Base-by-base conservation (phyloP, 2,329 filamentous ascomycete species). In the Chaetomium sp. region DNA sequence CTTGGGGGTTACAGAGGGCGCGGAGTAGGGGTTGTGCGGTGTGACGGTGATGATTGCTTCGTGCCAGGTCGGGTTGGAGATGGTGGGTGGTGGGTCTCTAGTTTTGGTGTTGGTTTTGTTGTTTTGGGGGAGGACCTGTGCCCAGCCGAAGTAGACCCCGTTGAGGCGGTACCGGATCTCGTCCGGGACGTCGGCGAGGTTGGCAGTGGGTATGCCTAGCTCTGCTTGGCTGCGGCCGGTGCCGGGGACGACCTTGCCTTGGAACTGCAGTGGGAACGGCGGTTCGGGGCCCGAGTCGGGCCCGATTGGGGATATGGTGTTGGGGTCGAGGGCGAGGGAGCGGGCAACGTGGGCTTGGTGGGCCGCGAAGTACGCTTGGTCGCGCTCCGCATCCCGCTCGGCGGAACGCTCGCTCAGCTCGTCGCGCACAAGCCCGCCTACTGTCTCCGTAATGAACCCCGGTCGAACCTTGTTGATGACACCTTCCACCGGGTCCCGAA, bases 131-230 rank as follows among this genome's bases (percentile, higher is more conserved):
- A 38, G 42, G 1, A 86, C 70, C 0, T 81, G 75, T 0, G 82
- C 83, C 88, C 88, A 91, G 3, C 86, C 87, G 47, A 88, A 86
- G 70, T 88, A 91, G 7, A 88, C 81, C 0, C 88, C 89, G 13
- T 78, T 76, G 57, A 90, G 78, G 3, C 83, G 81, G 67, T 83
- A 75, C 25, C 80, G 77, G 49, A 89, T 73, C 38, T 84, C 79
- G 29, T 83, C 82, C 0, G 84, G 78, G 0, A 89, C 77, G 10
- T 79, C 80, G 0, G 71, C 70, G 1, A 90, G 74, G 65, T 83
- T 86, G 0, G 86, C 82, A 0, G 83, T 86, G 0, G 85, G 84
- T 1, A 82, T 76, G 0, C 81, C 81, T 6, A 82, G 74, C 45
- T 80, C 74, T 12, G 70, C 67, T 3, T 70, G 72, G 16, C 78